Percentiles rank a stretch among this genome's conserved stretches.
phyloP scores from a whole-genome alignment of 2,329 filamentous ascomycete species.

The Plectosphaerella cucumerina region DNA sequence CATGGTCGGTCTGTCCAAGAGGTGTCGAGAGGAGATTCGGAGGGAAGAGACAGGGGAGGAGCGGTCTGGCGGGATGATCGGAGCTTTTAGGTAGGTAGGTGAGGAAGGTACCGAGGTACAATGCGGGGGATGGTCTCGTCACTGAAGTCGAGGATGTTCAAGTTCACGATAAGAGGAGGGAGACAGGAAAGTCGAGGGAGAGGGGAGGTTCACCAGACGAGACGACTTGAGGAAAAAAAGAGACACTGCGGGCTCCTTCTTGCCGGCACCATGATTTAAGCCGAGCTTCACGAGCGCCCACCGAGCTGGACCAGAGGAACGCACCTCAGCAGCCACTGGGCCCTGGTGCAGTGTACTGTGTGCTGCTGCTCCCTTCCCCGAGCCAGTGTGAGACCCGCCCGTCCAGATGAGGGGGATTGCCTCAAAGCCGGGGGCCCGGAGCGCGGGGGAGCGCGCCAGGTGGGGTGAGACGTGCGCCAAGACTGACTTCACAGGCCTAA shows the following conservation, averaged over 20 bases:
- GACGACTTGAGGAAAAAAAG: not conserved
- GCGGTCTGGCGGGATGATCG: not conserved
- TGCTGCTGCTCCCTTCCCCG: not conserved
- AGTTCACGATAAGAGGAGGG: not conserved
- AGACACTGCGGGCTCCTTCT: not conserved
- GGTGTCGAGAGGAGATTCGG: not conserved
- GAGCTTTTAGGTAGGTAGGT: no score
- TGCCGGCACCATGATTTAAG: not conserved
- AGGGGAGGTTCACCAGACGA: not conserved
- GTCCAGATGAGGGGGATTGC: not conserved
- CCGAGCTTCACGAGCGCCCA: not conserved
- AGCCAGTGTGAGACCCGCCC: no score
- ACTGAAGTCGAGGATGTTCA: not conserved
- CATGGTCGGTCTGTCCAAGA: no score
- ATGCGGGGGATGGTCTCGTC: not conserved
- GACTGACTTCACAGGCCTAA: not conserved
- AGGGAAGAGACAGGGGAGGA: not conserved
- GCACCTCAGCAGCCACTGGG: not conserved
- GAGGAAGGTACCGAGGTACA: not conserved
- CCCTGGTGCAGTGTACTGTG: no score
- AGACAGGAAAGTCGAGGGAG: not conserved
- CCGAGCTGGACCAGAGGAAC: not conserved
- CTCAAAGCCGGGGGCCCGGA: slow-evolving; percentile 1
- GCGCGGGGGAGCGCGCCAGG: not conserved
- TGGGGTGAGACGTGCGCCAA: not conserved